phyloP scores from a whole-genome alignment of 768 basidiomycete species.

The Boletus reticulatus region DNA sequence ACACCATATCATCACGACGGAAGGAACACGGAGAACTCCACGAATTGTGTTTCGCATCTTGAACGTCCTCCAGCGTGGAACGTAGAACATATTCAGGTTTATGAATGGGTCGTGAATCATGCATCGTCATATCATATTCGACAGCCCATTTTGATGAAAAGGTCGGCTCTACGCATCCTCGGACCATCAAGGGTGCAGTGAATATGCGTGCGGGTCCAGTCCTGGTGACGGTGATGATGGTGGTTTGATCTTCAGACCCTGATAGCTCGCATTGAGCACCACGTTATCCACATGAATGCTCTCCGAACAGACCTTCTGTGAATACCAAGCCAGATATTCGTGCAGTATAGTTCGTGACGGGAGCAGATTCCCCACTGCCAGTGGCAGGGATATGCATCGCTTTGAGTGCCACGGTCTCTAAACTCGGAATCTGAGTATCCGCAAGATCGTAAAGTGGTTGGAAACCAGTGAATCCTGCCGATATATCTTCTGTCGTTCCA shows the following conservation, averaged over 20 bases:
- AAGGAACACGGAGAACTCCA: too few relatives aligned
- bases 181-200: not conserved
- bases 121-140: not conserved
- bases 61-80: not conserved
- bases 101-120: not conserved
- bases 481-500: constrained; percentile 13
- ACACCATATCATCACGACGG: fast-evolving
- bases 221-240: constrained; percentile 5
- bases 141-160: constrained; percentile 7
- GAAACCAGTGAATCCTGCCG: constrained; percentile 10
- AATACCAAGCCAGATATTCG: not conserved
- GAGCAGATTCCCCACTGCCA: not conserved
- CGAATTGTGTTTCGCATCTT: not conserved
- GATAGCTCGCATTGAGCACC: not conserved
- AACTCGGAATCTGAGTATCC: not conserved
- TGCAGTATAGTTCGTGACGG: not conserved
- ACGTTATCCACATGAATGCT: not conserved
- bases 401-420: not conserved
- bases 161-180: not conserved
- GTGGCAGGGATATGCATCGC: too few relatives aligned
- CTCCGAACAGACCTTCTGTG: not conserved
- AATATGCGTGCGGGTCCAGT: constrained; percentile 13
- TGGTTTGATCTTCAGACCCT: not conserved
- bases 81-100: not conserved
- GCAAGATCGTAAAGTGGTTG: too few relatives aligned